Percentiles rank a stretch among this genome's conserved stretches.
Evolutionary conservation across 208 protist species (phyloP).

Genomic region (Leishmania mexicana): DNA sequence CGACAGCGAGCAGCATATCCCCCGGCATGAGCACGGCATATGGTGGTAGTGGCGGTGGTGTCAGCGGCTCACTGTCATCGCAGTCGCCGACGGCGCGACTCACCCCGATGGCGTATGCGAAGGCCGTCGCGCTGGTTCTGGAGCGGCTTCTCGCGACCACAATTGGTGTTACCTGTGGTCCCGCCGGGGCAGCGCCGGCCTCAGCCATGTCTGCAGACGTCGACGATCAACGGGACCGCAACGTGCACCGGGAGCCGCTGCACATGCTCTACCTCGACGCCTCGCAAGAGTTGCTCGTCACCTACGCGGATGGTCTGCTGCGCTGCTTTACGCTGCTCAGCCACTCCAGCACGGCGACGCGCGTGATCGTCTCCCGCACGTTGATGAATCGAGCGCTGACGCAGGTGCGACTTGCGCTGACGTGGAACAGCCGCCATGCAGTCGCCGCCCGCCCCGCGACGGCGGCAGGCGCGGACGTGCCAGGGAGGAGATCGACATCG

Average conservation of each 20-base stretch:
- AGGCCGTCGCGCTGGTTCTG: conserved; percentile 58
- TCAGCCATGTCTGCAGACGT: not conserved
- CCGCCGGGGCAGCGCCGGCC: not conserved
- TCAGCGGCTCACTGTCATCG: not conserved
- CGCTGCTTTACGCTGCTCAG: conserved; percentile 69
- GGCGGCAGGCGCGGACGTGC: not conserved
- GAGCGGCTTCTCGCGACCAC: conserved; percentile 46
- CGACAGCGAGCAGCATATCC: not conserved
- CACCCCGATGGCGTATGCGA: conserved; percentile 22
- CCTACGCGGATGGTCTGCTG: conserved; percentile 77
- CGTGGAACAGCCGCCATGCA: not conserved
- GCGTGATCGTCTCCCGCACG: conserved; percentile 72
- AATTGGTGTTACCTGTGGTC: not conserved
- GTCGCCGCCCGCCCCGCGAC: not conserved
- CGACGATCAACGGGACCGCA: conserved; percentile 9
- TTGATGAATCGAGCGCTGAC: conserved; percentile 42
- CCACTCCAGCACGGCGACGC: conserved; percentile 51
- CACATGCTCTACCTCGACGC: conserved; percentile 56
- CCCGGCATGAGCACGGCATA: not conserved
- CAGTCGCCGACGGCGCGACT: conserved; percentile 17
- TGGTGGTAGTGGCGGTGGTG: not conserved
- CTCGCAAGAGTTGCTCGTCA: conserved; percentile 66
- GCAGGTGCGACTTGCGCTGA: conserved; percentile 15
- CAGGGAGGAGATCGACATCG: not conserved
- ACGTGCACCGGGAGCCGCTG: conserved; percentile 61